Conservation (phyloP, 305 asterid genomes). For the Rubia balearica region DNA sequence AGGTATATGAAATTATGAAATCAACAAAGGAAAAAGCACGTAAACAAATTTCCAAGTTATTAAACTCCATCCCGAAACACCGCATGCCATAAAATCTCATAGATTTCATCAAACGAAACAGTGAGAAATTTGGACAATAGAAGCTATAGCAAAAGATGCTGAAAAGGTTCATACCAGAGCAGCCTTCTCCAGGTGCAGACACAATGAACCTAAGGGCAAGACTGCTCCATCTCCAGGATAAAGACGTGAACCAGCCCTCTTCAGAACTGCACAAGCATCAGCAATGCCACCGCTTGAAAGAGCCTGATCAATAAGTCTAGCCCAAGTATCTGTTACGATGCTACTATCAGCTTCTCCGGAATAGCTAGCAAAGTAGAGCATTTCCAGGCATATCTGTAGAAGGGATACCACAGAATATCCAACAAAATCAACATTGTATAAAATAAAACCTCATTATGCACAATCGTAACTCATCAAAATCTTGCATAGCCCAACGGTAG, state of each 20-base stretch:
- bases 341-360: slow-evolving; percentile 93
- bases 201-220: slow-evolving; percentile 76
- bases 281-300: slow-evolving; percentile 84
- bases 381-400: slow-evolving; percentile 77
- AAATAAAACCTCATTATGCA: too few species aligned
- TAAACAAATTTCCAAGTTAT: background rate
- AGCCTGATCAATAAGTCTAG: slow-evolving; percentile 92
- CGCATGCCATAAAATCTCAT: background rate
- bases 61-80: background rate
- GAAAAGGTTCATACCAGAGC: slow-evolving; percentile 50
- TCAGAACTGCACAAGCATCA: slow-evolving; percentile 84
- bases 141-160: background rate
- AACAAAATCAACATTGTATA: background rate
- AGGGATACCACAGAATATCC: slow-evolving; percentile 12
- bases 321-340: slow-evolving; percentile 89
- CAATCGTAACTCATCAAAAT: background rate
- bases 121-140: slow-evolving; percentile 1
- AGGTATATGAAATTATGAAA: slow-evolving; percentile 2
- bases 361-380: slow-evolving; percentile 93
- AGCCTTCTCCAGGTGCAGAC: slow-evolving; percentile 92
- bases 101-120: background rate
- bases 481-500: background rate
- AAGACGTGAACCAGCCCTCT: slow-evolving; percentile 77
- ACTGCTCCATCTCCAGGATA: slow-evolving; percentile 84
- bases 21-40: background rate